Base-by-base conservation (phyloP, 2,329 filamentous ascomycete genomes). In the Fusarium torulosum region DNA sequence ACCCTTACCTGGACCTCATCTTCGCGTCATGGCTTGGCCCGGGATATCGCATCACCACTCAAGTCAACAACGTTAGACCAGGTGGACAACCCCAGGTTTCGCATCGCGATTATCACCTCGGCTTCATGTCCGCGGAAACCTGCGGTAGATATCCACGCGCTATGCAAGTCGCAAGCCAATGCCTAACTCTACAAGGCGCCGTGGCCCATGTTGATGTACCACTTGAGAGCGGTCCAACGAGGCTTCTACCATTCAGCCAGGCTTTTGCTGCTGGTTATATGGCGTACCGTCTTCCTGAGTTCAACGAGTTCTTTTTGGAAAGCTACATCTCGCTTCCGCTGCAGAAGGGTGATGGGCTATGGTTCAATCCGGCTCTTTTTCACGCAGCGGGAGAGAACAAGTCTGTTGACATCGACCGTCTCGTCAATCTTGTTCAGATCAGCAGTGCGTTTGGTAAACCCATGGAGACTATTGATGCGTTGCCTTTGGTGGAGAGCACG, bases 61-160 rank as follows among this genome's bases (percentile, higher is more conserved):
- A 90, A 72, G 84, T 89, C 40, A 90, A 90, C 71, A 82, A 88
- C 47, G 87, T 90, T 10, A 82, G 83, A 41, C 87, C 88, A 0
- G 86, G 86, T 19, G 86, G 85, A 1, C 77, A 81, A 35, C 79
- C 88, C 1, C 88, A 90, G 70, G 81, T 84, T 27, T 79, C 79
- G 9, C 88, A 90, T 71, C 81, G 88, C 2, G 88, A 90, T 71
- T 90, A 90, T 71, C 88, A 90, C 69, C 80, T 90, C 2, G 88
- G 88, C 0, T 90, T 90, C 75, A 86, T 88, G 73, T 85, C 83
- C 1, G 72, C 79, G 4, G 80, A 81, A 8, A 77, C 76, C 2
- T 83, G 80, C 42, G 79, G 79, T 0, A 75, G 72, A 19, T 86
- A 84, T 60, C 87, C 88, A 0, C 81, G 79, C 38, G 80, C 80